Evolutionary conservation across 176 grass and related monocot species (phyloP), one percentile per base, ranked within the genome.

Genomic region (Triticum turgidum): DNA sequence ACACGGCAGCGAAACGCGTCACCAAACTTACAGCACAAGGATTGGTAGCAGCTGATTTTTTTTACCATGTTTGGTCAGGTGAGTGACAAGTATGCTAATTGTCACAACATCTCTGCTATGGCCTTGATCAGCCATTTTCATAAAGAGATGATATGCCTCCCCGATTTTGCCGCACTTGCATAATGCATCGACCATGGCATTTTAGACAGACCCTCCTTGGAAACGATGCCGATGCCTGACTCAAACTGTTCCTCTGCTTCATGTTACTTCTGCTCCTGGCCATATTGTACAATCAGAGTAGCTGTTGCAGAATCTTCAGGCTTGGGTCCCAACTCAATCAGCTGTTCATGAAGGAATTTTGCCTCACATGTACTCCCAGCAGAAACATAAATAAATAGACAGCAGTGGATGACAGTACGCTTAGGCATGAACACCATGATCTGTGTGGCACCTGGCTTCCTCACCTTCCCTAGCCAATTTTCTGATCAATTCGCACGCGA

Each of bases 401-500:
- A 85, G 15, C 17, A 33, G 69, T 90, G 49, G 78, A 18, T 77
- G 33, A 22, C 5, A 52, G n/a, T 54, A 80, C 54, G 12, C 66
- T 52, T 18, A 89, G 80, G 30, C 7, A 47, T 21, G 73, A 80
- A 64, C 63, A 58, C 82, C 25, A 37, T 68, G 61, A 68, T 85
- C 37, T 47, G 1, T 70, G 78, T 61, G 12, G 18, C 1, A 65
- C 37, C 9, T 73, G n/a, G 44, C 22, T 86, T 79, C 1, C 94
- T 97, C 88, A 86, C 96, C 93, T 95, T 92, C 87, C 61, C 91
- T 95, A 61, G 88, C 75, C 58, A 92, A 89, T 89, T 86, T 98
- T 38, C 84, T 78, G 64, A 98, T 94, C 78, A 95, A 77, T 79
- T 92, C 90, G 86, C 84, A 91, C 11, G 87, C 82, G 61, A 47